A percentile compares a stretch with the other conserved stretches of the same genome.
Evolutionary conservation across 805 yeast species (phyloP).

Genomic region (Metschnikowia gelsemii): DNA sequence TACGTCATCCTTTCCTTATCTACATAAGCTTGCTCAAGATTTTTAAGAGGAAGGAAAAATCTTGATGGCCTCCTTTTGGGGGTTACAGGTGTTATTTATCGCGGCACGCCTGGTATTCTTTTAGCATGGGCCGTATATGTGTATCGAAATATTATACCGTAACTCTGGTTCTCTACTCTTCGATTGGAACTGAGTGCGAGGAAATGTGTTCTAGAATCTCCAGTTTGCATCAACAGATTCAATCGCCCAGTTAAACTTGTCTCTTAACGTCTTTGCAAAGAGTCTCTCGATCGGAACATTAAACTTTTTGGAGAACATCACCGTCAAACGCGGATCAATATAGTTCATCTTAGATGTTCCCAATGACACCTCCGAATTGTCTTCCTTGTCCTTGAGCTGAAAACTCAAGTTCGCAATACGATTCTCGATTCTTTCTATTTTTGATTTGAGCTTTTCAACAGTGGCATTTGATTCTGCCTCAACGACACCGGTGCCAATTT

Average conservation of each 20-base stretch:
- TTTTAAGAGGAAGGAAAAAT: no score
- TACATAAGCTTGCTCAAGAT: background rate
- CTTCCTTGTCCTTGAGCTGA: slow-evolving; percentile 89
- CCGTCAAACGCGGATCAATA: slow-evolving; percentile 91
- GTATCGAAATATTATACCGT: no score
- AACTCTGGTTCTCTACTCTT: no score
- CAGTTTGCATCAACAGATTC: slow-evolving; percentile 86
- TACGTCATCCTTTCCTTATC: background rate
- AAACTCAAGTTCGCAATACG: slow-evolving; percentile 67
- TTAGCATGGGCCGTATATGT: no score
- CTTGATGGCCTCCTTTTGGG: no score
- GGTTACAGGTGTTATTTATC: no score
- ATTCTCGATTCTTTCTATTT: slow-evolving; percentile 68
- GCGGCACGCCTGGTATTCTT: no score
- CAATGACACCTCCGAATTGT: slow-evolving; percentile 87
- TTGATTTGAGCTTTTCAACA: slow-evolving; percentile 69
- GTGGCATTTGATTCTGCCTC: slow-evolving; percentile 51
- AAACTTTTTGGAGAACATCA: slow-evolving; percentile 80
- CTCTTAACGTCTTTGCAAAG: slow-evolving; percentile 86
- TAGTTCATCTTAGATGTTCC: slow-evolving; percentile 93
- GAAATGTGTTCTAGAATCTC: slow-evolving; percentile 80
- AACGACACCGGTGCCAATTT: slow-evolving; percentile 57
- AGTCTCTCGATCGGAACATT: slow-evolving; percentile 89
- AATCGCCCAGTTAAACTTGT: slow-evolving; percentile 94
- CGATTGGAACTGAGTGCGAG: no score